Evolutionary conservation across 441 rosid species (phyloP).

Genomic region (Gossypium davidsonii): DNA sequence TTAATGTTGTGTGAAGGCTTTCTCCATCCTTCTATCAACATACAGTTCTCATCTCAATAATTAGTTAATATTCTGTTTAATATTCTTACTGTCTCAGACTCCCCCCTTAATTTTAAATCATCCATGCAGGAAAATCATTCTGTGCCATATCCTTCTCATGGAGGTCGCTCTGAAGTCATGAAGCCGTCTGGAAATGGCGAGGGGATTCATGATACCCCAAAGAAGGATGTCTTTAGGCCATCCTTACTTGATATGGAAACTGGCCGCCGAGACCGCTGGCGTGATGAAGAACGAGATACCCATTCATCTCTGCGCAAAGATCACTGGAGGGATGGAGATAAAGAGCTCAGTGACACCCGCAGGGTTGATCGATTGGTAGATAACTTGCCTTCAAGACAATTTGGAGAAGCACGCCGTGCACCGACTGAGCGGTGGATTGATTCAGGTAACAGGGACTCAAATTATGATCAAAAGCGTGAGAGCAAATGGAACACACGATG

Average conservation of each 20-base stretch:
- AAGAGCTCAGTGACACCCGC: constrained; percentile 60
- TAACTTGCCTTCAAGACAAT: constrained; percentile 49
- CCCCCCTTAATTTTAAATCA: background rate
- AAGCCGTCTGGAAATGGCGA: constrained; percentile 54
- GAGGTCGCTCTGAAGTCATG: constrained; percentile 36
- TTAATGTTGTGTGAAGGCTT: background rate
- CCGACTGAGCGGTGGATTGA: constrained; percentile 80
- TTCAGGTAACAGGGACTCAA: constrained; percentile 62
- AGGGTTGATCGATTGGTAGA: constrained; percentile 72
- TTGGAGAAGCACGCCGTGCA: constrained; percentile 71
- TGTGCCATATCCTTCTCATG: constrained; percentile 31
- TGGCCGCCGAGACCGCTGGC: constrained; percentile 88
- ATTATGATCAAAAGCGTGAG: constrained; percentile 78
- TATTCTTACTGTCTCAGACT: background rate
- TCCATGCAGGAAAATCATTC: constrained; percentile 52
- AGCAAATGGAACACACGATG: constrained; percentile 98
- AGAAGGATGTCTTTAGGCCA: constrained; percentile 84
- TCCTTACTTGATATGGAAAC: constrained; percentile 78
- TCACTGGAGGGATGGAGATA: constrained; percentile 83
- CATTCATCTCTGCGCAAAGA: constrained; percentile 60
- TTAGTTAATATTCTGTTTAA: constrained; percentile 7
- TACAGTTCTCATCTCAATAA: background rate
- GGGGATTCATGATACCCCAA: constrained; percentile 42
- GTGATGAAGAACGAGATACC: constrained; percentile 95
- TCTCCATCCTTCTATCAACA: background rate